Conservation (phyloP, 345 rosid species). For the Euphorbia tirucalli region DNA sequence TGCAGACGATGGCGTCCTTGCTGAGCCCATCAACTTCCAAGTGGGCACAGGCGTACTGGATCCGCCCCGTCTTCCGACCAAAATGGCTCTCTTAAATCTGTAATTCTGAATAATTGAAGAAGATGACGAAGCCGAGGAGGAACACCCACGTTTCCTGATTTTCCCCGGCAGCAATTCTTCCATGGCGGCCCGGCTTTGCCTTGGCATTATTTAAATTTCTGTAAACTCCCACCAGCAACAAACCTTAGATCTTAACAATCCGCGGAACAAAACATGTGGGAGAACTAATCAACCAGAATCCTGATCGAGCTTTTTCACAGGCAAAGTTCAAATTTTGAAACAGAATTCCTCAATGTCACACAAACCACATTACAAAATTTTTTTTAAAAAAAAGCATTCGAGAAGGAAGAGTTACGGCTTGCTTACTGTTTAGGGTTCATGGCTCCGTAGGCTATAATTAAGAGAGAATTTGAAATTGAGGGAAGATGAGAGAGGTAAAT, state of each 20-base stretch:
- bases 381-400: too few species aligned
- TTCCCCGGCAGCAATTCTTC: conserved; percentile 70
- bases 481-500: neutral
- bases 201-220: conserved; percentile 48
- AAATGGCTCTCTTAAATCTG: conserved; percentile 77
- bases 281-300: neutral
- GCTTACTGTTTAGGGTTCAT: too few species aligned
- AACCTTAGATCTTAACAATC: conserved; percentile 30
- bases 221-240: neutral
- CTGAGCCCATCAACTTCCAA: conserved; percentile 69
- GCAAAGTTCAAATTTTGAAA: conserved; percentile 1
- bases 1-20: conserved; percentile 58
- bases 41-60: conserved; percentile 84
- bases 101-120: conserved; percentile 74
- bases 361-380: too few species aligned
- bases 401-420: too few species aligned
- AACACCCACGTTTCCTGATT: conserved; percentile 89
- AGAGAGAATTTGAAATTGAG: too few species aligned
- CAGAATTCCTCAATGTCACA: neutral
- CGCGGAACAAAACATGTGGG: neutral
- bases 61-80: conserved; percentile 81
- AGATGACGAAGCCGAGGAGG: conserved; percentile 80
- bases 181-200: conserved; percentile 47
- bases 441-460: too few species aligned
- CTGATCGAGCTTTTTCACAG: neutral